Base-by-base conservation (phyloP, 495 filamentous ascomycete genomes). In the Lasiosphaeria hispida region DNA sequence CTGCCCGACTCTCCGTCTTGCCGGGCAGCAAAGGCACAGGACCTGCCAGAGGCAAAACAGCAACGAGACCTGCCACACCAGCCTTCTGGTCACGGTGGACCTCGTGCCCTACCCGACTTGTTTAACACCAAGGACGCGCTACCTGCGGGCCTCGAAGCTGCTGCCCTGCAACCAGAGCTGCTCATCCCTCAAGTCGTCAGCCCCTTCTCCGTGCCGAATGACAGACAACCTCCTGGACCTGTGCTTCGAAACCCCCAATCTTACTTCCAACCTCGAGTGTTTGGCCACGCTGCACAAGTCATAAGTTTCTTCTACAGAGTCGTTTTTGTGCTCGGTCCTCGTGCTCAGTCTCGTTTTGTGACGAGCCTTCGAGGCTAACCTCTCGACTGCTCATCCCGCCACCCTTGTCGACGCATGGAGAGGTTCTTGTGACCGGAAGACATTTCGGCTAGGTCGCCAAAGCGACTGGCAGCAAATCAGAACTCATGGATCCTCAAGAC, bases 401-500 rank as follows among this genome's bases (percentile, higher is more conserved):
- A n/a, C 38, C 43, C 11, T 37, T 19, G 23, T 47, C 51, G 36
- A 52, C 67, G 65, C 63, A 70, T 71, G 70, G 66, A 64, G 69
- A 72, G 65, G 49, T 59, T 60, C 33, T 63, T 48, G 57, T 69
- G 66, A 66, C 63, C 52, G 50, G 53, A 57, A 49, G 49, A 36
- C 59, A 58, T 57, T 44, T 65, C 60, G 66, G 64, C 62, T 59
- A 55, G 63, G 72, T 70, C 72, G 62, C 66, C 59, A 59, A 63
- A 67, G 68, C 69, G 62, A 71, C 68, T 64, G 64, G 60, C 66
- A 62, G 53, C 36, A 30, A 30, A 61, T 63, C 66, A 63, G 65
- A 59, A 71, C 74, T 63, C 67, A 94, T 94, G 90, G 91, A 72
- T 41, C 67, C 63, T 8, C 63, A 64, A 49, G 69, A 94, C 74